phyloP scores from a whole-genome alignment of 331 rosid species.

The Pyracantha coccinea region DNA sequence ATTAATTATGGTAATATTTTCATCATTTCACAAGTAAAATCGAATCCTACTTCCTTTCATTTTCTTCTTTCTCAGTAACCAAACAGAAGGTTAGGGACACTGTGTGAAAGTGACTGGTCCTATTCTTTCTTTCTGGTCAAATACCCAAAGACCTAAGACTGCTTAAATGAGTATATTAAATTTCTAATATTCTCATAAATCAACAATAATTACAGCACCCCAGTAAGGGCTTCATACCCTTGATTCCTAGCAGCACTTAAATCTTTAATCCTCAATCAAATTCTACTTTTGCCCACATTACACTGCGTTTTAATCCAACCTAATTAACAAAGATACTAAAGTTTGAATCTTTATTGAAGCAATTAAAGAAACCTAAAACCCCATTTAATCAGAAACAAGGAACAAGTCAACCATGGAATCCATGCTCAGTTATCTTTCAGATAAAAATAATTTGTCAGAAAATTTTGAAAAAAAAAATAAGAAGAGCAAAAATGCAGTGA shows the following conservation, averaged over 20 bases:
- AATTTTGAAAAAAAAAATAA: not conserved
- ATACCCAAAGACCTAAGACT: not conserved
- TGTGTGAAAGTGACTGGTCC: not conserved
- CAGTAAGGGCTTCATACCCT: not conserved
- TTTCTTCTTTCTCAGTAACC: conserved; percentile 3
- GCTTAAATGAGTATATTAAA: not conserved
- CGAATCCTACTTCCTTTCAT: not conserved
- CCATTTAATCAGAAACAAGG: not conserved
- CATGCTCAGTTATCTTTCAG: not conserved
- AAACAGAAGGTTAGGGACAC: not conserved
- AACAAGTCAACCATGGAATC: not conserved
- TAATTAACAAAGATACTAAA: not conserved
- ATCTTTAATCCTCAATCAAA: not conserved
- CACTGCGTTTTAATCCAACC: not conserved
- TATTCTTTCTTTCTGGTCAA: not conserved
- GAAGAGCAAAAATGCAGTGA: not conserved
- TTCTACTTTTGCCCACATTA: too few species aligned
- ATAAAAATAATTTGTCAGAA: not conserved
- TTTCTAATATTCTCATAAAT: not conserved
- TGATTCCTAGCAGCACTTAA: not conserved
- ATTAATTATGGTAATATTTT: not conserved
- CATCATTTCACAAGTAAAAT: not conserved
- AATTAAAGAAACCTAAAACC: not conserved
- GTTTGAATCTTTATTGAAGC: not conserved
- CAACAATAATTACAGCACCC: not conserved